Evolutionary conservation across 2,329 filamentous ascomycete genomes (phyloP).

Genomic region (Mycosphaerella sp.): DNA sequence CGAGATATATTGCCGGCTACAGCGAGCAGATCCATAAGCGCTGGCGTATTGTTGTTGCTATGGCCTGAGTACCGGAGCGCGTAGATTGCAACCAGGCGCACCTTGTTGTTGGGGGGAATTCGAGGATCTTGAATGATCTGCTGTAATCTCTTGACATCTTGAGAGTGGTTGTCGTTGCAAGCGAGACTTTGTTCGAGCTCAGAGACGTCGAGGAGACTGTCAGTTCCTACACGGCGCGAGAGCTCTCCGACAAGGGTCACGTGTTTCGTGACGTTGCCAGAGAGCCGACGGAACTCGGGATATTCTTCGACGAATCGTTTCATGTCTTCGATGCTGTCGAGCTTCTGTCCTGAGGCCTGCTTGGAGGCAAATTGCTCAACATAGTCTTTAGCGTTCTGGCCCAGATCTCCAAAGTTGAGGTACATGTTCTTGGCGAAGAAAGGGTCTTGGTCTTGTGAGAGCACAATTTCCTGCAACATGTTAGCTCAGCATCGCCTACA

Average conservation of each 20-base stretch:
- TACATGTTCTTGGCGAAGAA: constrained; percentile 99
- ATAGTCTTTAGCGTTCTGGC: constrained; percentile 96
- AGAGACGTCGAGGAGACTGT: constrained; percentile 89
- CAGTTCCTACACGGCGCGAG: constrained; percentile 75
- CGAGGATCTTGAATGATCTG: constrained; percentile 72
- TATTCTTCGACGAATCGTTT: constrained; percentile 99
- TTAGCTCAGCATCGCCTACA: constrained; percentile 2
- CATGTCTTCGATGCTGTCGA: constrained; percentile 97
- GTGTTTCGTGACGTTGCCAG: constrained; percentile 97
- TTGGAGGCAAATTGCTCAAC: constrained; percentile 97
- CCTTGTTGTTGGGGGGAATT: constrained; percentile 74
- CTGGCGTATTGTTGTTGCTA: constrained; percentile 71
- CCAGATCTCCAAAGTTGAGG: constrained; percentile 91
- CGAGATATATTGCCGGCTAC: constrained; percentile 75
- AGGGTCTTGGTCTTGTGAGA: constrained; percentile 94
- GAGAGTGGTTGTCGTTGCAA: constrained; percentile 90
- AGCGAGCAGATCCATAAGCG: constrained; percentile 78
- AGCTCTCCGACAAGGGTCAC: constrained; percentile 93
- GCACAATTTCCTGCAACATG: constrained; percentile 66
- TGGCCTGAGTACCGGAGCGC: constrained; percentile 86
- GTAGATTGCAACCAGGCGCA: constrained; percentile 88
- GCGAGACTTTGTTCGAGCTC: constrained; percentile 95
- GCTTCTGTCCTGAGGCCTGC: constrained; percentile 91
- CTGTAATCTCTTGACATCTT: constrained; percentile 89
- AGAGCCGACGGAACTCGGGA: constrained; percentile 93